phyloP scores from a whole-genome alignment of 805 yeast genomes.

The Saccharomycopsis oosterbeekiorum region DNA sequence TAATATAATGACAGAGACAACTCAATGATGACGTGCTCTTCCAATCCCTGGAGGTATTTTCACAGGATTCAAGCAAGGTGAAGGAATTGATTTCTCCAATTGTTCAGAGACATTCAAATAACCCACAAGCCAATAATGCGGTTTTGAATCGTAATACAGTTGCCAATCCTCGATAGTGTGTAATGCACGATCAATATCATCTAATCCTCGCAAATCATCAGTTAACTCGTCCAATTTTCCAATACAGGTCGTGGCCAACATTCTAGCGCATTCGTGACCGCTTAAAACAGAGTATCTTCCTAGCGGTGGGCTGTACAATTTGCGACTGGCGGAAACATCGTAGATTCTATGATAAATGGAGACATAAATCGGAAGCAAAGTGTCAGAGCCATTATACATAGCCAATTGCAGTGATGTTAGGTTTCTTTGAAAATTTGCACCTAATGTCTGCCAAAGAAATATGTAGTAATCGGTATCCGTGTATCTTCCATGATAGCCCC shows the following conservation, averaged over 20 bases:
- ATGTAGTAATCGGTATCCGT: constrained; percentile 34
- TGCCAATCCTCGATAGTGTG: constrained; percentile 19
- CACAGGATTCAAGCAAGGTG: constrained; percentile 5
- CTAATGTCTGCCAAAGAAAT: constrained; percentile 18
- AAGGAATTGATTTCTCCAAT: background rate
- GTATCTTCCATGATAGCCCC: constrained; percentile 53
- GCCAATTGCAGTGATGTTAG: constrained; percentile 40
- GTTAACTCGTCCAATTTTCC: constrained; percentile 44
- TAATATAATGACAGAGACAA: background rate
- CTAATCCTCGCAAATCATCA: constrained; percentile 56
- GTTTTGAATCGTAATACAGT: constrained; percentile 4
- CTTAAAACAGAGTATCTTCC: constrained; percentile 48
- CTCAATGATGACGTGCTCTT: background rate
- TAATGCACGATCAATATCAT: constrained; percentile 28
- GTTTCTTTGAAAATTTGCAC: constrained; percentile 15
- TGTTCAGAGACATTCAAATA: background rate
- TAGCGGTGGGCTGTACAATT: constrained; percentile 43
- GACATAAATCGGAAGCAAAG: constrained; percentile 42
- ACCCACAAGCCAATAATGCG: constrained; percentile 15
- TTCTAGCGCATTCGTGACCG: constrained; percentile 61
- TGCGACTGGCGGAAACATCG: constrained; percentile 46
- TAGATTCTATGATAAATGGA: constrained; percentile 52
- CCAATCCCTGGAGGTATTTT: constrained; percentile 1
- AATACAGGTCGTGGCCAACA: constrained; percentile 64
- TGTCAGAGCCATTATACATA: constrained; percentile 40